Evolutionary conservation across 2,329 filamentous ascomycete genomes (phyloP).

Genomic region (Penicillium nordicum): DNA sequence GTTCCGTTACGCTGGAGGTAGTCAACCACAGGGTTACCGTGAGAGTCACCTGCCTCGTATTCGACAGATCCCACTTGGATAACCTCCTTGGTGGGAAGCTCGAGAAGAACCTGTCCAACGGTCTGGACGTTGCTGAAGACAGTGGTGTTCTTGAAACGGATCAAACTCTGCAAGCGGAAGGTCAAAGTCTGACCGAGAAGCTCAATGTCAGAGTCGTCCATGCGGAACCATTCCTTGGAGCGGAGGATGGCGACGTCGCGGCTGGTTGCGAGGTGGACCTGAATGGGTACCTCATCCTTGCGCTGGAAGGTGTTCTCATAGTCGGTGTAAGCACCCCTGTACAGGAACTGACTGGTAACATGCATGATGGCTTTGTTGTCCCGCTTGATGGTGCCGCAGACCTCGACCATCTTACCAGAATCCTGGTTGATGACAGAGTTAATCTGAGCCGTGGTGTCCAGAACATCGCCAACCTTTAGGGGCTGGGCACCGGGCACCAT

Average conservation of each 20-base stretch:
- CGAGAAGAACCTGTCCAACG: constrained; percentile 83
- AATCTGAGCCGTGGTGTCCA: constrained; percentile 90
- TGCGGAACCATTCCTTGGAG: constrained; percentile 96
- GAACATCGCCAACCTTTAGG: constrained; percentile 88
- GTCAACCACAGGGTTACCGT: constrained; percentile 95
- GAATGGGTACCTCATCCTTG: constrained; percentile 92
- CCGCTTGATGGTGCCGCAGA: constrained; percentile 92
- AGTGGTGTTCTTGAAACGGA: constrained; percentile 91
- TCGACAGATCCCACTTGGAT: constrained; percentile 97
- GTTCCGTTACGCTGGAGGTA: constrained; percentile 89
- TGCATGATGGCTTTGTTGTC: constrained; percentile 89
- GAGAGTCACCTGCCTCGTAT: constrained; percentile 85
- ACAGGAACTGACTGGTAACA: constrained; percentile 96
- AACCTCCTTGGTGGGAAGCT: constrained; percentile 93
- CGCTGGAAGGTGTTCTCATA: constrained; percentile 98
- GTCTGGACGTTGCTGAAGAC: constrained; percentile 92
- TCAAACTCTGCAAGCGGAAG: constrained; percentile 89
- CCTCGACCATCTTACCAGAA: constrained; percentile 98
- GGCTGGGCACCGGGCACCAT: constrained; percentile 96
- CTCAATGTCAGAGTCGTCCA: constrained; percentile 80
- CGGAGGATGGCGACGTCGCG: constrained; percentile 92
- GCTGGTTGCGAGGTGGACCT: constrained; percentile 78
- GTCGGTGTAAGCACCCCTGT: constrained; percentile 87
- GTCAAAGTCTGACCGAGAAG: constrained; percentile 89
- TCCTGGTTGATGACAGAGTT: constrained; percentile 98